These are phyloP conservation scores for Tetracentron sinense DNA, from an alignment of 164 flowering plant species.

Conservation along the genomic window DNA sequence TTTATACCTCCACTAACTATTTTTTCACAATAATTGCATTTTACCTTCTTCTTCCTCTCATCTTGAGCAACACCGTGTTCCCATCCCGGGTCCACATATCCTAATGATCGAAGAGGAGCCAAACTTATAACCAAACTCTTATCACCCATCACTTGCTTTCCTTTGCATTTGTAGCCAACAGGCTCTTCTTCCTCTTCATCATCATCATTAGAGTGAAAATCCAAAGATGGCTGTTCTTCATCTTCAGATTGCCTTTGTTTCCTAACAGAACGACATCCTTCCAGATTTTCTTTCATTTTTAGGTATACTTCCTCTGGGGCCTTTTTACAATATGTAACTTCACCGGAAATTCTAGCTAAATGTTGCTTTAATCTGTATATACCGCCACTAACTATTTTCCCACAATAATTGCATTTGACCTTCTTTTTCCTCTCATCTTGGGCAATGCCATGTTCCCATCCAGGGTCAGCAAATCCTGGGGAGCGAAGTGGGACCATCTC, in stretches of 20 bases:
- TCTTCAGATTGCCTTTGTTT: constrained; percentile 46
- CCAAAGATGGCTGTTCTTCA: constrained; percentile 38
- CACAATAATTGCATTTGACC: constrained; percentile 74
- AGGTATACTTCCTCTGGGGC: constrained; percentile 58
- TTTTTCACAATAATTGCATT: constrained; percentile 75
- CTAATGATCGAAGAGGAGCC: constrained; percentile 64
- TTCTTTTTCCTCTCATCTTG: constrained; percentile 71
- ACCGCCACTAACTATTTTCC: constrained; percentile 75
- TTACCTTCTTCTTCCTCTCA: constrained; percentile 65
- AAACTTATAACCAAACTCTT: constrained; percentile 36
- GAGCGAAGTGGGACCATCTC: constrained; percentile 51
- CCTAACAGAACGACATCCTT: constrained; percentile 51
- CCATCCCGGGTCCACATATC: constrained; percentile 79
- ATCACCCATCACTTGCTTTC: constrained; percentile 42
- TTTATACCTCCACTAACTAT: constrained; percentile 74
- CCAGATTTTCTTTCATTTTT: constrained; percentile 60
- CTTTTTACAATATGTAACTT: constrained; percentile 57
- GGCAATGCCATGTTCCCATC: constrained; percentile 73
- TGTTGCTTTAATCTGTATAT: constrained; percentile 72
- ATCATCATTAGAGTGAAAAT: constrained; percentile 39
- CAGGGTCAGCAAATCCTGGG: constrained; percentile 59
- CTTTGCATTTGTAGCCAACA: constrained; percentile 36
- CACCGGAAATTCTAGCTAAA: constrained; percentile 63
- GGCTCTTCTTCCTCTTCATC: constrained; percentile 43
- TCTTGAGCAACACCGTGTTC: constrained; percentile 65